Conservation (phyloP, 257 asterid species). For the Fraxinus cuspidata region DNA sequence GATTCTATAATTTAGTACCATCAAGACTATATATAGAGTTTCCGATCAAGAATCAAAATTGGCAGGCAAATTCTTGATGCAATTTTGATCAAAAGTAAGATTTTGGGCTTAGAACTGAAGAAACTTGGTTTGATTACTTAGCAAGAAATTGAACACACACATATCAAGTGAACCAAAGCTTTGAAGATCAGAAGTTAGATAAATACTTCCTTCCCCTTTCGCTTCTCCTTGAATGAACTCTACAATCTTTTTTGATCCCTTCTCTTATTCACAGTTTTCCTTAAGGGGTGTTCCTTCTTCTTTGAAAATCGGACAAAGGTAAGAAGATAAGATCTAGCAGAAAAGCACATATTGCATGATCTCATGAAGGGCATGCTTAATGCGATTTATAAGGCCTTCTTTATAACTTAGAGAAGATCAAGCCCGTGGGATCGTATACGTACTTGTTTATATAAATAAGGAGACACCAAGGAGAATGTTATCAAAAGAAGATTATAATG, state of each 20-base stretch:
- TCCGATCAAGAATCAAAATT: slow-evolving; percentile 10
- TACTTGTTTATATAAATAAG: background rate
- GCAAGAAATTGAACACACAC: background rate
- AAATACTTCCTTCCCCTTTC: background rate
- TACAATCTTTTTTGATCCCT: background rate
- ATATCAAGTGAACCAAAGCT: no score
- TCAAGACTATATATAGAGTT: background rate
- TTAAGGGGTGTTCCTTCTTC: background rate
- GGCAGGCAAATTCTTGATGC: background rate
- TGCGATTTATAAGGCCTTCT: background rate
- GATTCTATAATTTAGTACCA: slow-evolving; percentile 4
- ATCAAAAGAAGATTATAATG: background rate
- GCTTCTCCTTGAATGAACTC: background rate
- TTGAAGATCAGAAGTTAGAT: background rate
- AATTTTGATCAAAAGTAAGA: no score
- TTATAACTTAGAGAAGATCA: background rate
- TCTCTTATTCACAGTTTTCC: background rate
- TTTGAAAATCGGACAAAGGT: background rate
- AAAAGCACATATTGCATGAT: background rate
- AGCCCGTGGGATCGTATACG: background rate
- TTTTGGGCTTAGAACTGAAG: background rate
- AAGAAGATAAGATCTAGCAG: background rate
- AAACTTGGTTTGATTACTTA: background rate
- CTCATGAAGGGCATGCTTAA: background rate
- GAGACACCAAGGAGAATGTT: background rate